A percentile compares a stretch with the other conserved stretches of the same genome.
Evolutionary conservation across 208 protist genomes (phyloP).

Genomic region (Leptomonas pyrrhocoris): DNA sequence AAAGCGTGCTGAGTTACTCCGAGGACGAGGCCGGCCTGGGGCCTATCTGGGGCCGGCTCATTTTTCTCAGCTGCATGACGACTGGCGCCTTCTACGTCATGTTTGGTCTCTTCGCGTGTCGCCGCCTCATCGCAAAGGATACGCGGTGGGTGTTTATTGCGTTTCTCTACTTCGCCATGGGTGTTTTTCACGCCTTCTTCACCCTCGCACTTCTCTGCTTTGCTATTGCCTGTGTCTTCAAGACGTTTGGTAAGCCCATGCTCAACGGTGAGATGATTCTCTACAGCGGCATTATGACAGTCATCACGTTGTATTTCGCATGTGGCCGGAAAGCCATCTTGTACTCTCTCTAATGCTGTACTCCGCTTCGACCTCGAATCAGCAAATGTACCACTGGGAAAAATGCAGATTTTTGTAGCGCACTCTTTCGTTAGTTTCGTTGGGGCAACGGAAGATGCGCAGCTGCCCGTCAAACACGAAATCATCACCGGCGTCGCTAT

Average conservation of each 20-base stretch:
- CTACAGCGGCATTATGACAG: constrained; percentile 65
- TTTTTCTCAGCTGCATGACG: constrained; percentile 56
- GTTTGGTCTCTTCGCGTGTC: constrained; percentile 61
- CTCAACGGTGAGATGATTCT: constrained; percentile 49
- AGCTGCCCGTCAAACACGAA: no score
- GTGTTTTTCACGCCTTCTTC: constrained; percentile 73
- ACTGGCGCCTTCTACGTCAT: constrained; percentile 67
- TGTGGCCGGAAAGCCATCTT: constrained; percentile 69
- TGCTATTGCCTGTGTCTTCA: constrained; percentile 67
- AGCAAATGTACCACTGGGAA: not conserved
- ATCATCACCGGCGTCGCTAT: no score
- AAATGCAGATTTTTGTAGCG: not conserved
- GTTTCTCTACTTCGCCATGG: constrained; percentile 61
- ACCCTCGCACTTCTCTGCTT: constrained; percentile 63
- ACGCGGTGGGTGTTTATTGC: constrained; percentile 60
- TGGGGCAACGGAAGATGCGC: no score
- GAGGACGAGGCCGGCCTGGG: constrained; percentile 19
- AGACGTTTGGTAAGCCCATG: constrained; percentile 53
- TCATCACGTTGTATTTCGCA: constrained; percentile 77
- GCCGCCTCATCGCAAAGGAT: constrained; percentile 59
- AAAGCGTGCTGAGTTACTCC: constrained; percentile 30
- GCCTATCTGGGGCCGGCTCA: constrained; percentile 58
- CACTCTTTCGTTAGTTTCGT: not conserved
- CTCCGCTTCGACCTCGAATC: not conserved
- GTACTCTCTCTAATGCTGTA: constrained; percentile 55